Conservation (phyloP, 352 stramenopile genomes). For the Globisporangium acanthophoron region DNA sequence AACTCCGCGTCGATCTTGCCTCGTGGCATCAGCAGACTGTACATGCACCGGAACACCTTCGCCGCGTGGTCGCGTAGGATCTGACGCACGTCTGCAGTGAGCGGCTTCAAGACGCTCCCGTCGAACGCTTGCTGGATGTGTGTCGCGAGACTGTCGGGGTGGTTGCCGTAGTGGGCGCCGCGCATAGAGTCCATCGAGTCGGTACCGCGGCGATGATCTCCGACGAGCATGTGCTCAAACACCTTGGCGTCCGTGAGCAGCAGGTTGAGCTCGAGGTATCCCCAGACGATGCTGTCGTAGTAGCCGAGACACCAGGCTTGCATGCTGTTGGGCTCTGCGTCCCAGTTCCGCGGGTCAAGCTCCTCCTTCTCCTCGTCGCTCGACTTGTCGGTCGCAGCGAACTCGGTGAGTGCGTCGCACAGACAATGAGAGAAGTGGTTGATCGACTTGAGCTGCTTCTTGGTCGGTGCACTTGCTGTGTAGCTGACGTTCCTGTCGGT, state of each 20-base stretch:
- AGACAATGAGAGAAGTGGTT: conserved; percentile 24
- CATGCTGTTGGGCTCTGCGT: neutral
- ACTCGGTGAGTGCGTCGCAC: conserved; percentile 18
- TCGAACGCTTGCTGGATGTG: no score
- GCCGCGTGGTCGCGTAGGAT: no score
- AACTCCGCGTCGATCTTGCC: no score
- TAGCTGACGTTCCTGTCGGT: neutral
- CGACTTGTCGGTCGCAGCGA: conserved; percentile 17
- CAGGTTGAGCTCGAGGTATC: conserved; percentile 31
- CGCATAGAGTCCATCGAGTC: no score
- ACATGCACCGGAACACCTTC: no score
- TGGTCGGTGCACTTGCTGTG: neutral
- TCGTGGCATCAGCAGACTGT: no score
- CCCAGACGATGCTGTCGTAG: conserved; percentile 11
- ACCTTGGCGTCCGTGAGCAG: conserved; percentile 20
- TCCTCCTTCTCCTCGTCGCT: conserved; percentile 17
- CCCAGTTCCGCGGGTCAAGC: conserved; percentile 22
- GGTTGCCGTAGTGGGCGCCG: no score
- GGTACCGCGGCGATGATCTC: no score
- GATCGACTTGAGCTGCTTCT: conserved; percentile 17
- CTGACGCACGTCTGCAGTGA: no score
- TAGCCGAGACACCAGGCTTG: conserved; percentile 1
- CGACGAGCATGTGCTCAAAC: conserved; percentile 5
- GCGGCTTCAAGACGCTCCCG: no score
- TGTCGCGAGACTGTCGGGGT: no score